Evolutionary conservation across 2,329 filamentous ascomycete species (phyloP).

Genomic region (Fusarium tuaranense): DNA sequence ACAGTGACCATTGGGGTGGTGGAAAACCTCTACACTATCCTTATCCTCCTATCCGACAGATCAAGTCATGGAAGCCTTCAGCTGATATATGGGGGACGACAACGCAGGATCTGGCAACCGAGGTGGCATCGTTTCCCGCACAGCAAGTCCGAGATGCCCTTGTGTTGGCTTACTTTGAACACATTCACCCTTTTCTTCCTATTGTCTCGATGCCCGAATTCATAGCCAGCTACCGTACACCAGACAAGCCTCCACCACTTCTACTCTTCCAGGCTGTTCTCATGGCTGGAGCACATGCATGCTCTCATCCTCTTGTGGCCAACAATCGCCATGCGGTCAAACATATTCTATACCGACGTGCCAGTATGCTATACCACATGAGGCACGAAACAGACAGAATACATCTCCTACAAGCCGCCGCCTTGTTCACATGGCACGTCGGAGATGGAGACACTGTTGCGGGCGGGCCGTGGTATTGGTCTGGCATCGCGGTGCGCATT

Average conservation of each 20-base stretch:
- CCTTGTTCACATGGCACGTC: slow-evolving; percentile 41
- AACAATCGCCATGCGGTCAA: slow-evolving; percentile 42
- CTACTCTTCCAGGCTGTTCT: slow-evolving; percentile 39
- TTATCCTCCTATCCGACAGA: slow-evolving; percentile 40
- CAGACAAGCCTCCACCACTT: slow-evolving; percentile 36
- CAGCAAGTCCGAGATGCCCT: slow-evolving; percentile 43
- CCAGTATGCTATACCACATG: slow-evolving; percentile 44
- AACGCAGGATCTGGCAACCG: slow-evolving; percentile 34
- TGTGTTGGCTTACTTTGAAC: slow-evolving; percentile 39
- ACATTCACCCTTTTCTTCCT: slow-evolving; percentile 41
- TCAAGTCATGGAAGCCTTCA: slow-evolving; percentile 40
- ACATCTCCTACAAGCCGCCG: slow-evolving; percentile 40
- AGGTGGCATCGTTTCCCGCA: slow-evolving; percentile 39
- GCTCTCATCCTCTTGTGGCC: slow-evolving; percentile 38
- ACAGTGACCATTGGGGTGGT: slow-evolving; percentile 17
- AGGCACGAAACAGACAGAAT: slow-evolving; percentile 41
- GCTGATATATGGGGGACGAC: slow-evolving; percentile 37
- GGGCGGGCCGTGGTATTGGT: slow-evolving; percentile 43
- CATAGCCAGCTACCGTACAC: slow-evolving; percentile 34
- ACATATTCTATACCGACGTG: slow-evolving; percentile 39
- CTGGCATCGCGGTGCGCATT: slow-evolving; percentile 40
- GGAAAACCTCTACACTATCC: slow-evolving; percentile 37
- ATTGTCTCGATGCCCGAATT: slow-evolving; percentile 42
- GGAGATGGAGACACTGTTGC: slow-evolving; percentile 40
- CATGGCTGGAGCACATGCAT: slow-evolving; percentile 42